Base-by-base conservation (phyloP, 2,329 filamentous ascomycete species). In the Hymenoscyphus fraxineus region DNA sequence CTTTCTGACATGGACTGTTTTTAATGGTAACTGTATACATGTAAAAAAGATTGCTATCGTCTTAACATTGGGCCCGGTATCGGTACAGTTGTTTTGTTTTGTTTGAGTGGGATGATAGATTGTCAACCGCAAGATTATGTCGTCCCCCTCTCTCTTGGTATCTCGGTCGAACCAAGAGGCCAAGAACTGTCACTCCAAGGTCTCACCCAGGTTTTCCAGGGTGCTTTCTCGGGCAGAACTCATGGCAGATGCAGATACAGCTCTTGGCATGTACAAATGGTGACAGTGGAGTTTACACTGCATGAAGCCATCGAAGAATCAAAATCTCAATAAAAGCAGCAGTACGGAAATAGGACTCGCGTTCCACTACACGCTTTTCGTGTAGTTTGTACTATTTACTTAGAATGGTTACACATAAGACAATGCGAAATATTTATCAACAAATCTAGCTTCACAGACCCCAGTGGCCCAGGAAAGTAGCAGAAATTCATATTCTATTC, bases 211-310 rank as follows among this genome's bases (percentile, higher is more conserved):
- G 47, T 19, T 27, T 54, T 54, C 47, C 47, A 35, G 9, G 35
- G 35, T 35, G 9, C 6, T 35, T 54, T 13, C 47, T 54, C 47
- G 19, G 47, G 10, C 47, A 54, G 13, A 27, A 22, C 47, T 54
- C 47, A 19, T 54, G 47, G 47, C n/a, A 54, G 19, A 22, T 51
- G 44, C 19, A 54, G 47, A 54, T 51, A 22, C 44, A 51, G 44
- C 44, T 22, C 44, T 51, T 27, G 19, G 44, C 41, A 44, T 44
- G 41, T 44, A 44, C 6, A 44, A 19, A 51, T 22, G n/a, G 44
- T 51, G 19, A 51, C 44, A 12, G 44, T 51, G n/a, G n/a, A 51
- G 44, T 51, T 51, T 51, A 51, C 44, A 54, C 47, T 54, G 47
- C 47, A 54, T 54, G 15, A 6, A 54, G 1, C 47, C 19, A 54